Evolutionary conservation across 2,329 filamentous ascomycete species (phyloP).

Genomic region (Lasiodiplodia gonubiensis): DNA sequence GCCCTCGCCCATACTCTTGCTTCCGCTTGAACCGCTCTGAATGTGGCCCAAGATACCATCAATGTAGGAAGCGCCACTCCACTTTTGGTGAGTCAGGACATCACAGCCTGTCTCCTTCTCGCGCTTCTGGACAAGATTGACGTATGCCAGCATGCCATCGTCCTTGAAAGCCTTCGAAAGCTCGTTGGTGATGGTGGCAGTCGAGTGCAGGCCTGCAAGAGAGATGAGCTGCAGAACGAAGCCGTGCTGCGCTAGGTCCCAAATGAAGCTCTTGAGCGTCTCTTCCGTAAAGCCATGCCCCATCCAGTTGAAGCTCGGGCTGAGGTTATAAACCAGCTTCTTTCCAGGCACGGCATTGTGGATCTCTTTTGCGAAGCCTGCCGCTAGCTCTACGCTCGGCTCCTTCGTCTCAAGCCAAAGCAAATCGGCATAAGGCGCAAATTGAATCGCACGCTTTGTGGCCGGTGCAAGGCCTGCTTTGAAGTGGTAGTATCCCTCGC

Average conservation of each 20-base stretch:
- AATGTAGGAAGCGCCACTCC: slow-evolving; percentile 76
- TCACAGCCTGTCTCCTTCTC: slow-evolving; percentile 93
- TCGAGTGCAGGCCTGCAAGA: slow-evolving; percentile 67
- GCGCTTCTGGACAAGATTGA: slow-evolving; percentile 85
- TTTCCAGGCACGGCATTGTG: slow-evolving; percentile 74
- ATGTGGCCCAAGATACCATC: slow-evolving; percentile 90
- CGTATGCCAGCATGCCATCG: slow-evolving; percentile 96
- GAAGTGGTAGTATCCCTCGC: slow-evolving; percentile 95
- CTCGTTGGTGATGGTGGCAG: slow-evolving; percentile 71
- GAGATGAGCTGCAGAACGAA: slow-evolving; percentile 70
- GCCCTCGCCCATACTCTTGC: slow-evolving; percentile 92
- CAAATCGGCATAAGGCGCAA: slow-evolving; percentile 90
- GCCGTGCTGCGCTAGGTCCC: slow-evolving; percentile 80
- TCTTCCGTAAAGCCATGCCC: slow-evolving; percentile 86
- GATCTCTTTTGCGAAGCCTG: slow-evolving; percentile 77
- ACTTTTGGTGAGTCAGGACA: slow-evolving; percentile 94
- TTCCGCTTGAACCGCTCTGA: slow-evolving; percentile 87
- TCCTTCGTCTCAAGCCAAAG: slow-evolving; percentile 97
- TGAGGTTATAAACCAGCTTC: slow-evolving; percentile 94
- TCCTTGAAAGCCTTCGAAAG: slow-evolving; percentile 82
- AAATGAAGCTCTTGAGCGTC: slow-evolving; percentile 88
- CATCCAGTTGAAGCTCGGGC: slow-evolving; percentile 99
- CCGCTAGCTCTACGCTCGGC: slow-evolving; percentile 78
- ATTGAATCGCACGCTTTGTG: slow-evolving; percentile 90
- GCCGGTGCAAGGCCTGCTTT: slow-evolving; percentile 81